Base-by-base conservation (phyloP, 805 yeast species). In the Wickerhamiella cacticola region DNA sequence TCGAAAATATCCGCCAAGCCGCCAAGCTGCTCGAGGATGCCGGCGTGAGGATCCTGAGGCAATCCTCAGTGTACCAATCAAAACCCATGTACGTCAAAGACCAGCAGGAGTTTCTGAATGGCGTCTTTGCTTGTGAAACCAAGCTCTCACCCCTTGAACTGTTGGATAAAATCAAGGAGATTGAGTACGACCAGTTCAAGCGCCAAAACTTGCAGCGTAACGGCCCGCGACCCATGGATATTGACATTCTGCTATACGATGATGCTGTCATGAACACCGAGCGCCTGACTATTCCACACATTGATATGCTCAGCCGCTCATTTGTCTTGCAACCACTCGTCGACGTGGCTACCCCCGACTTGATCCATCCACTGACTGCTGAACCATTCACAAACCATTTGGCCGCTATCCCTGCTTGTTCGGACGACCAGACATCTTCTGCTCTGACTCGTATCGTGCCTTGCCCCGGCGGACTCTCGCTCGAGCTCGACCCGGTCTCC, bases 201-300 rank as follows among this genome's bases (percentile, higher is more conserved):
- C 68, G 99, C 38, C 79, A 80, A 19, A 92, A 92, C 61, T 66
- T 77, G 38, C 72, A 85, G 54, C 88, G 82, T 12, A 92, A 92
- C 61, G 96, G 98, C 0, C 98, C 99, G 7, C 70, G 99, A 50
- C 67, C 84, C 10, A 82, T 92, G 46, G 99, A 92, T 59, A 69
- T 92, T 44, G 99, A 92, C 63, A 84, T 92, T 12, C 55, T 89
- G 12, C 65, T 89, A 19, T 89, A 78, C 60, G 92, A 78, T 57
- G 61, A 65, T 43, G 54, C 57, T n/a, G 68, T 78, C 8, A 52
- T 82, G 40, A 80, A 80, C 60, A 67, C 73, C 0, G 67, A 72
- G 0, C 71, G 76, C 31, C 71, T 92, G 56, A 74, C 73, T 23
- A 71, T 92, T 10, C 99, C 98, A 0, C 99, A 92, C 63, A 76